Conservation (phyloP, 139 green algal species). For the Diplosphaera chodatii region DNA sequence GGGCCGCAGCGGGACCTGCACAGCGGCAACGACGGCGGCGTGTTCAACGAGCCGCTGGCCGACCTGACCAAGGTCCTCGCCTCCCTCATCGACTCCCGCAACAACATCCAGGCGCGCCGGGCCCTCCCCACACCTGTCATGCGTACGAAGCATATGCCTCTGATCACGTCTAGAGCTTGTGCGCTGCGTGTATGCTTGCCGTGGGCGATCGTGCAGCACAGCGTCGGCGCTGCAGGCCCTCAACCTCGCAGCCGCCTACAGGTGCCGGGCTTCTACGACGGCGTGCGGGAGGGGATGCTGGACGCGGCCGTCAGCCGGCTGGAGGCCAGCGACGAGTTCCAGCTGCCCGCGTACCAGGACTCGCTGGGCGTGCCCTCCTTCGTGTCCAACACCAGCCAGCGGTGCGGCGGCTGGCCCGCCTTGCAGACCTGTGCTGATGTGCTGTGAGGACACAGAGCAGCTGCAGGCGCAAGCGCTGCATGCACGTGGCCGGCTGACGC, state of each 20-base stretch:
- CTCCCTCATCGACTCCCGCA: slow-evolving; percentile 50
- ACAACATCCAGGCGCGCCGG: slow-evolving; percentile 25
- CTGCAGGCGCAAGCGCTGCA: neutral
- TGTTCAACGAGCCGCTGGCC: slow-evolving; percentile 88
- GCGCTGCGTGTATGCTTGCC: no score
- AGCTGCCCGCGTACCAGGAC: slow-evolving; percentile 45
- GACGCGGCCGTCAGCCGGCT: slow-evolving; percentile 55
- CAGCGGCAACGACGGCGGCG: slow-evolving; percentile 90
- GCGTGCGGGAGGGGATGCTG: slow-evolving; percentile 62
- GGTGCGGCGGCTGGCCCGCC: no score
- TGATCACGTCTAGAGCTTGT: no score
- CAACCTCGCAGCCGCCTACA: slow-evolving; percentile 4
- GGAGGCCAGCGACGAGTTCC: slow-evolving; percentile 54
- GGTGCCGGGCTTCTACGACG: slow-evolving; percentile 78
- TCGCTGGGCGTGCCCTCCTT: slow-evolving; percentile 67
- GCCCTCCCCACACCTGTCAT: no score
- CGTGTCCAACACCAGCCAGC: slow-evolving; percentile 4
- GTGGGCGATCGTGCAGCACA: no score
- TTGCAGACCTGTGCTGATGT: no score
- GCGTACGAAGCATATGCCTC: no score
- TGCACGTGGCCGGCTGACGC: no score
- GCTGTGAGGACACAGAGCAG: no score
- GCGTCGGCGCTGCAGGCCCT: no score
- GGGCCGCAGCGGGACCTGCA: slow-evolving; percentile 84
- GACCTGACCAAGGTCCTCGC: slow-evolving; percentile 75